Conservation (phyloP, 139 green algal genomes). For the Coccomyxa sp. region DNA sequence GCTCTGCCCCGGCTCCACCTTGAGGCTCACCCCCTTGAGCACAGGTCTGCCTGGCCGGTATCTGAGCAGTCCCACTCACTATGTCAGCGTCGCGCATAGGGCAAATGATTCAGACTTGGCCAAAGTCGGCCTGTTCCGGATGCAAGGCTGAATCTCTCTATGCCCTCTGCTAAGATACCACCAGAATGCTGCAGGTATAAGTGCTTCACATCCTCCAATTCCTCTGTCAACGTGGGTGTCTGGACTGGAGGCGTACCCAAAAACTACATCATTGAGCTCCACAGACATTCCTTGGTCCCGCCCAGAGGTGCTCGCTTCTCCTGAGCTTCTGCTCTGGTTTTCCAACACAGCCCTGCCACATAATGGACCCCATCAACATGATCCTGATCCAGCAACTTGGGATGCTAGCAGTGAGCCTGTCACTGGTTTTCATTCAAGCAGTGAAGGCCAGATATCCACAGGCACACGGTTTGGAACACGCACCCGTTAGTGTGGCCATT, state of each 20-base stretch:
- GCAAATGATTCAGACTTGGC: constrained; percentile 54
- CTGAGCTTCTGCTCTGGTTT: not conserved
- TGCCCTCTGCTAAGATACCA: constrained; percentile 20
- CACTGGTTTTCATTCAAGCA: too few species aligned
- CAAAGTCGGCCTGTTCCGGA: constrained; percentile 14
- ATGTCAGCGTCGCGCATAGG: too few species aligned
- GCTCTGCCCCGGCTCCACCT: constrained; percentile 40
- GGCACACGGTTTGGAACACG: too few species aligned
- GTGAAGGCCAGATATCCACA: too few species aligned
- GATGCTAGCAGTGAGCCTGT: too few species aligned
- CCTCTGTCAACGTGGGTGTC: too few species aligned
- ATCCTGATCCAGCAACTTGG: too few species aligned
- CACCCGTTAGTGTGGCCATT: too few species aligned
- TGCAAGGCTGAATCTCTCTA: constrained; percentile 25
- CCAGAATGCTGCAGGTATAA: not conserved
- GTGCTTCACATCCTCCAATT: too few species aligned
- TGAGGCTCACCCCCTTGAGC: constrained; percentile 45
- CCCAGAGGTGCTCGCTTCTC: not conserved
- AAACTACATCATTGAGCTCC: not conserved
- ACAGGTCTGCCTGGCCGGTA: constrained; percentile 54
- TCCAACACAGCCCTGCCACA: too few species aligned
- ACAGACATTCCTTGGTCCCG: not conserved
- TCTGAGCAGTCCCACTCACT: not conserved
- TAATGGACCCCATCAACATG: too few species aligned
- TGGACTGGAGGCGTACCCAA: not conserved